A percentile compares a stretch with the other conserved stretches of the same genome.
Conservation (phyloP, 1,284 basidiomycete genomes). For the Tremellales sp. region DNA sequence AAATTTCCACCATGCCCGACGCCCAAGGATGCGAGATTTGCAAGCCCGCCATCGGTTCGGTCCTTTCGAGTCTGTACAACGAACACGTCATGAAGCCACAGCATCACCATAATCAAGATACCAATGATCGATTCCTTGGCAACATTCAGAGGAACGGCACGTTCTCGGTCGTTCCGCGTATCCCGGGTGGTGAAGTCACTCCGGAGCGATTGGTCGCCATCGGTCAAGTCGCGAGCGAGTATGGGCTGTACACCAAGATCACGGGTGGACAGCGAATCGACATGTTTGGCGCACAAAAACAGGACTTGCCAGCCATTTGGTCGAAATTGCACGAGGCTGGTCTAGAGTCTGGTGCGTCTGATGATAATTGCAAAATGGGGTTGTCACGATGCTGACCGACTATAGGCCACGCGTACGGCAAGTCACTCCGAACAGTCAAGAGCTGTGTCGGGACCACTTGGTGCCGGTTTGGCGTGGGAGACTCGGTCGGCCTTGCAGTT, state of each 20-base stretch:
- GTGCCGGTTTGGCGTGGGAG: constrained; percentile 73
- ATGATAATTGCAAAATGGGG: not conserved
- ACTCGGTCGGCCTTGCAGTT: constrained; percentile 69
- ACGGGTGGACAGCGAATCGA: constrained; percentile 64
- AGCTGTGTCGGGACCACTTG: constrained; percentile 59
- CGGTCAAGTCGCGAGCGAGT: constrained; percentile 67
- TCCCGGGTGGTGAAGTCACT: constrained; percentile 54
- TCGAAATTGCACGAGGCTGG: constrained; percentile 62
- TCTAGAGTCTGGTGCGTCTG: constrained; percentile 61
- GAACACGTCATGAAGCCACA: constrained; percentile 63
- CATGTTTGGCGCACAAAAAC: constrained; percentile 68
- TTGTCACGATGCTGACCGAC: not conserved
- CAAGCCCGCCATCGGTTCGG: constrained; percentile 65
- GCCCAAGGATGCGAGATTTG: constrained; percentile 69
- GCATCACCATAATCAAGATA: constrained; percentile 62
- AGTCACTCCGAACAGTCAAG: constrained; percentile 58
- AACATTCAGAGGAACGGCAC: constrained; percentile 74
- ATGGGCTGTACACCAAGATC: constrained; percentile 66
- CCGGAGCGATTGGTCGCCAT: constrained; percentile 66
- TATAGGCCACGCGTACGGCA: constrained; percentile 64
- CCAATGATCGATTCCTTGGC: constrained; percentile 57
- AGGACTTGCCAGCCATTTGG: constrained; percentile 74
- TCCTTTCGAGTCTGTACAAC: constrained; percentile 61
- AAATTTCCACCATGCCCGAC: constrained; percentile 53
- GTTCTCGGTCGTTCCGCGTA: constrained; percentile 68